phyloP scores from a whole-genome alignment of 495 filamentous ascomycete genomes.

The Penicillium antarcticum region DNA sequence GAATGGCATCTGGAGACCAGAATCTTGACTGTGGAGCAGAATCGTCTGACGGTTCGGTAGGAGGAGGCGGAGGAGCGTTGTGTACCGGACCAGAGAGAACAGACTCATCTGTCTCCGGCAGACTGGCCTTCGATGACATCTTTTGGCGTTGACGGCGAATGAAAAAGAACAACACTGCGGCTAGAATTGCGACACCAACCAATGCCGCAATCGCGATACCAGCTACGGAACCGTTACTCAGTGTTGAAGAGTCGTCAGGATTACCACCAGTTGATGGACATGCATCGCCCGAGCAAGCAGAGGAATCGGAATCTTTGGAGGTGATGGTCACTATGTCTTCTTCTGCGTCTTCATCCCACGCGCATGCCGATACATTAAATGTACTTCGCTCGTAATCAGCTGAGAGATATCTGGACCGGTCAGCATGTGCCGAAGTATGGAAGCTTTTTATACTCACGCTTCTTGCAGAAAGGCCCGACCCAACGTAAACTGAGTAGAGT shows the following conservation, averaged over 20 bases:
- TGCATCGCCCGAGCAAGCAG: conserved; percentile 1
- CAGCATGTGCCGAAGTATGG: neutral
- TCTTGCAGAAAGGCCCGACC: conserved; percentile 71
- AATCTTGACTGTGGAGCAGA: conserved; percentile 3
- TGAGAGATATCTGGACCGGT: conserved; percentile 47
- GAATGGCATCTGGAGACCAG: conserved; percentile 17
- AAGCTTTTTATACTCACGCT: conserved; percentile 25
- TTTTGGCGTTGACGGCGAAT: conserved; percentile 18
- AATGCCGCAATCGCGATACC: conserved; percentile 23
- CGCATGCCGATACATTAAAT: conserved; percentile 37
- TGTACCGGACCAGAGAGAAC: conserved; percentile 15
- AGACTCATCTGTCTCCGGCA: conserved; percentile 9
- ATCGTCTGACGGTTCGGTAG: conserved; percentile 4
- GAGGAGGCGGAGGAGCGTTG: neutral
- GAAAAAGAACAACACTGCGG: conserved; percentile 10
- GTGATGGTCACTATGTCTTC: conserved; percentile 14
- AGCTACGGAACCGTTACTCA: conserved; percentile 28
- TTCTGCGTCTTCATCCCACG: conserved; percentile 12
- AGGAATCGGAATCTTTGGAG: conserved; percentile 4
- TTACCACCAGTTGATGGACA: conserved; percentile 2
- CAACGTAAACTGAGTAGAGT: conserved; percentile 57
- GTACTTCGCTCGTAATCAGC: conserved; percentile 60
- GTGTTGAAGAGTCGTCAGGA: conserved; percentile 6
- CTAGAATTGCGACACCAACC: conserved; percentile 14
- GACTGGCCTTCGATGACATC: conserved; percentile 8